Evolutionary conservation across 164 flowering plant genomes (phyloP).

Genomic region (Amborella trichopoda): DNA sequence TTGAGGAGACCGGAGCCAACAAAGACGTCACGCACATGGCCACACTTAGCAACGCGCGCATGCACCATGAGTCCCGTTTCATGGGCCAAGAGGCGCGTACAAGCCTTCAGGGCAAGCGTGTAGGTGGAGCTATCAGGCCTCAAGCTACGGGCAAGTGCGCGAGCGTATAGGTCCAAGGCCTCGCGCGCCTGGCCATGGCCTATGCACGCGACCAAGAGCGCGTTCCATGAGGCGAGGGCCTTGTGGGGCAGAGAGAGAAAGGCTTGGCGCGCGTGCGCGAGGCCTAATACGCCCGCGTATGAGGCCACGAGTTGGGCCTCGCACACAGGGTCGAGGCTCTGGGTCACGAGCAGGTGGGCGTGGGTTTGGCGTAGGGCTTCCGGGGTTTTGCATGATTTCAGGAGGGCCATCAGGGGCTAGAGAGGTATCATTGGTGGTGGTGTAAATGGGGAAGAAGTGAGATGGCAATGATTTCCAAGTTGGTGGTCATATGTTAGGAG

Average conservation of each 20-base stretch:
- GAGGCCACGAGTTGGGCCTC: too few relatives aligned
- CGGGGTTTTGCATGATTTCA: too few relatives aligned
- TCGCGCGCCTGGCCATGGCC: constrained; percentile 3
- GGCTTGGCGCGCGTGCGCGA: constrained; percentile 18
- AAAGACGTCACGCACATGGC: constrained; percentile 17
- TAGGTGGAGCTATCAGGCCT: constrained; percentile 18
- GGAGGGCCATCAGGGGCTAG: too few relatives aligned
- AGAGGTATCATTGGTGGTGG: too few relatives aligned
- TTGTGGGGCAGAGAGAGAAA: constrained; percentile 13
- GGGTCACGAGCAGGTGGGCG: too few relatives aligned
- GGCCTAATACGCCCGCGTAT: too few relatives aligned
- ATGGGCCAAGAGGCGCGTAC: constrained; percentile 8
- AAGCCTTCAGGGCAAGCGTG: constrained; percentile 14
- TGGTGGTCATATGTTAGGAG: too few relatives aligned
- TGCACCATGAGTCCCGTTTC: constrained; percentile 12
- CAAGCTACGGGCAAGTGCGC: constrained; percentile 1
- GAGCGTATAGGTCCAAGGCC: constrained; percentile 7
- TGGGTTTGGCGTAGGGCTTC: too few relatives aligned
- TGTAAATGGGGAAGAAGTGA: too few relatives aligned
- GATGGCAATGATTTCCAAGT: too few relatives aligned
- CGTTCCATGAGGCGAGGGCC: constrained; percentile 14
- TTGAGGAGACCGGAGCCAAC: constrained; percentile 15
- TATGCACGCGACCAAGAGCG: constrained; percentile 15
- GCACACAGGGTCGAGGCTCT: too few relatives aligned
- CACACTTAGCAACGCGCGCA: constrained; percentile 5